phyloP scores from a whole-genome alignment of 306 rosid genomes.

The Prunus davidiana region DNA sequence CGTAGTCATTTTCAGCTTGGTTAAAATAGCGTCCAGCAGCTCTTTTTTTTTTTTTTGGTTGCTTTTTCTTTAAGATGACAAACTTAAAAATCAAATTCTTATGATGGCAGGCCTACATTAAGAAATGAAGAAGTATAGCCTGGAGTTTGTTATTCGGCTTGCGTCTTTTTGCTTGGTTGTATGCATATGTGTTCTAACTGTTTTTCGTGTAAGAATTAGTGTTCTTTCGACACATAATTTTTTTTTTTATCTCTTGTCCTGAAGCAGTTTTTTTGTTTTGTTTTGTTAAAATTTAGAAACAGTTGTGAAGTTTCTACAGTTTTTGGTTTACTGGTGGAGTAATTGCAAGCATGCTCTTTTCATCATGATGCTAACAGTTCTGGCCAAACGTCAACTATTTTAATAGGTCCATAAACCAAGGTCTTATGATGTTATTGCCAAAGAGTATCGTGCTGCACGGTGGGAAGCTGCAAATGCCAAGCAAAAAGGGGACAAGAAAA shows the following conservation, averaged over 20 bases:
- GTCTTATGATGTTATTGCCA: constrained; percentile 71
- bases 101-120: not conserved
- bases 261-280: not conserved
- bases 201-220: not conserved
- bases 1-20: not conserved
- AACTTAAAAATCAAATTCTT: no score
- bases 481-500: constrained; percentile 63
- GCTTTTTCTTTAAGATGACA: not conserved
- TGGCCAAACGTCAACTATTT: constrained; percentile 23
- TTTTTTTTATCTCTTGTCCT: not conserved
- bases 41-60: no score
- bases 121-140: not conserved
- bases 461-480: constrained; percentile 78
- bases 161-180: not conserved
- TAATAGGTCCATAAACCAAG: constrained; percentile 56
- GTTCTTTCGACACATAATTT: not conserved
- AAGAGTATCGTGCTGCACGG: constrained; percentile 79
- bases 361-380: constrained; percentile 7
- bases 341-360: not conserved
- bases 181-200: not conserved
- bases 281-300: no score
- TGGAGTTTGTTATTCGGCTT: not conserved
- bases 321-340: not conserved
- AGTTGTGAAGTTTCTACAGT: not conserved
- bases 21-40: not conserved